Evolutionary conservation across 768 basidiomycete genomes (phyloP).

Genomic region (Suillus clintonianus): DNA sequence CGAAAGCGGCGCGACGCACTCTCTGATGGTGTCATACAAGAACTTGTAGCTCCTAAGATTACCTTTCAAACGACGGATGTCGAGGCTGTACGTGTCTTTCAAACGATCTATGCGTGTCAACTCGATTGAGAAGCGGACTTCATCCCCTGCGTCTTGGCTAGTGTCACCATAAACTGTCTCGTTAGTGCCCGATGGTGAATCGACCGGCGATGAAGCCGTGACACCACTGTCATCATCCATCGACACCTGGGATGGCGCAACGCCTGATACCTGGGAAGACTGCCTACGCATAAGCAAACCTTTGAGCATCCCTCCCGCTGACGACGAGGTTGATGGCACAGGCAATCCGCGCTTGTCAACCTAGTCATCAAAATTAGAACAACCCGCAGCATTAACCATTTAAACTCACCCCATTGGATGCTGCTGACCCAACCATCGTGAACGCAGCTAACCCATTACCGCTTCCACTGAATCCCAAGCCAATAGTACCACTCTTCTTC

Average conservation of each 20-base stretch:
- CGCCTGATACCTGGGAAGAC: constrained; percentile 70
- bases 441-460: constrained; percentile 66
- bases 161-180: constrained; percentile 77
- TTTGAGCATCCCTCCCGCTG: constrained; percentile 77
- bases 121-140: constrained; percentile 96
- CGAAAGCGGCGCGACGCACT: constrained; percentile 51
- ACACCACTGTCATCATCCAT: constrained; percentile 44
- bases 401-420: constrained; percentile 78
- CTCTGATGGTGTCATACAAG: constrained; percentile 83
- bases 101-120: constrained; percentile 87
- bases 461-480: constrained; percentile 43
- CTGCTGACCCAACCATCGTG: constrained; percentile 78
- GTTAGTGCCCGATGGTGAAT: constrained; percentile 35
- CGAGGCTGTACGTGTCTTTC: constrained; percentile 88
- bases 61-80: constrained; percentile 90
- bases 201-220: constrained; percentile 30
- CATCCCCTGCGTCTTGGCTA: constrained; percentile 86
- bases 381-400: neutral
- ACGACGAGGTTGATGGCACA: constrained; percentile 72
- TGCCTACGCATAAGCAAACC: constrained; percentile 90
- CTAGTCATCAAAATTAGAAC: constrained; percentile 39
- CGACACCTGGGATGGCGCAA: constrained; percentile 44
- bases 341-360: constrained; percentile 90
- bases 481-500: constrained; percentile 55
- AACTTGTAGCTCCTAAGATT: constrained; percentile 92